phyloP scores from a whole-genome alignment of 352 stramenopile genomes.

The Halophytophthora polymorphica region DNA sequence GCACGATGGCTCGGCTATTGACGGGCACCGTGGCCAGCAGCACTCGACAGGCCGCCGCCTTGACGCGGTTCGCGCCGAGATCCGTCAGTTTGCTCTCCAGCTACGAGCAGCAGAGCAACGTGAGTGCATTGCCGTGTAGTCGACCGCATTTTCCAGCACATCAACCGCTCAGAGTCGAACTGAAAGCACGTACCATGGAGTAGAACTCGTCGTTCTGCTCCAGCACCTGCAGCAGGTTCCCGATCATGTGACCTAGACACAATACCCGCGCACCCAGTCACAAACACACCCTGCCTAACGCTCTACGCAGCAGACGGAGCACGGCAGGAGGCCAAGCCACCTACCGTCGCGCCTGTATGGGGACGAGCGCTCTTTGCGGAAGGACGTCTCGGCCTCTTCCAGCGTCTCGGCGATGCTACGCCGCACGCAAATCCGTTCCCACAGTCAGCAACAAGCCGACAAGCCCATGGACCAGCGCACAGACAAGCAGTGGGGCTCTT shows the following conservation, averaged over 20 bases:
- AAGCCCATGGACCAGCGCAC: too few relatives aligned
- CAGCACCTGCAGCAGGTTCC: constrained; percentile 70
- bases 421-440: constrained; percentile 3
- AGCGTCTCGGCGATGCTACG: constrained; percentile 71
- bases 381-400: constrained; percentile 72
- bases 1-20: constrained; percentile 72
- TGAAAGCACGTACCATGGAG: constrained; percentile 38
- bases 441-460: neutral
- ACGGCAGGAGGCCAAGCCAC: constrained; percentile 2
- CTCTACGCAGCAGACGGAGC: neutral
- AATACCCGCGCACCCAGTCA: constrained; percentile 3
- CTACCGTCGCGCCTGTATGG: constrained; percentile 74
- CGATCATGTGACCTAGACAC: constrained; percentile 65
- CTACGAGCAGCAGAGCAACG: constrained; percentile 16
- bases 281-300: neutral
- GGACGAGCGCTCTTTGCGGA: constrained; percentile 69
- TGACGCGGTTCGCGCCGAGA: constrained; percentile 50
- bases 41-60: constrained; percentile 67
- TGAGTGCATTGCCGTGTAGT: neutral
- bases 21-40: constrained; percentile 72
- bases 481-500: too few relatives aligned
- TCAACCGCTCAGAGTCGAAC: neutral
- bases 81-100: constrained; percentile 68
- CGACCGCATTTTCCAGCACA: neutral
- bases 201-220: constrained; percentile 85